Percentiles rank a stretch among this genome's conserved stretches.
Conservation (phyloP, 78 protist species). For the Dictyostelium purpureum region DNA sequence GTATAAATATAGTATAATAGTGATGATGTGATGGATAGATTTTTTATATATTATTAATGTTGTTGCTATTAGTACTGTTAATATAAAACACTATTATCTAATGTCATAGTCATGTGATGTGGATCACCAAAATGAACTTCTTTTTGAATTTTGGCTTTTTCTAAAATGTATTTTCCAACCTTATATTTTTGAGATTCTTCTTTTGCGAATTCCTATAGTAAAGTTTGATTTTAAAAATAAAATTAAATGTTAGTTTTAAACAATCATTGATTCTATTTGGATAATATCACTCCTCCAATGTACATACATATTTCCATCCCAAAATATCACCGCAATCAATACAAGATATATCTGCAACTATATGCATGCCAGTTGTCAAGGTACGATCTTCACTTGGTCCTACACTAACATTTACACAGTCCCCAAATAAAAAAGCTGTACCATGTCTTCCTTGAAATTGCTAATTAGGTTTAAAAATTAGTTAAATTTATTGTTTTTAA, state of each 20-base stretch:
- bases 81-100: too few relatives aligned
- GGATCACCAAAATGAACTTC: neutral
- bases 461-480: neutral
- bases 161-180: conserved; percentile 74
- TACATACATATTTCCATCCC: conserved; percentile 77
- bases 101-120: too few relatives aligned
- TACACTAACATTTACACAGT: conserved; percentile 60
- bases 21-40: too few relatives aligned
- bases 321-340: conserved; percentile 48
- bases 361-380: conserved; percentile 69
- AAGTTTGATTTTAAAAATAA: neutral
- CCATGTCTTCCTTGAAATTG: conserved; percentile 65
- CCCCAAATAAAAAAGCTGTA: conserved; percentile 46
- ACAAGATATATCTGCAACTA: conserved; percentile 72
- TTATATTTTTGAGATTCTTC: conserved; percentile 72
- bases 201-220: conserved; percentile 53
- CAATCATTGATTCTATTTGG: neutral
- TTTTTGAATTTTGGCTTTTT: conserved; percentile 49
- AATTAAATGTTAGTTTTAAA: neutral
- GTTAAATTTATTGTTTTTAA: neutral
- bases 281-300: too few relatives aligned
- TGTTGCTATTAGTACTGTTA: too few relatives aligned
- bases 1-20: too few relatives aligned
- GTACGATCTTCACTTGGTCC: conserved; percentile 73
- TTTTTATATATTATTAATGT: too few relatives aligned